Evolutionary conservation across 2,329 filamentous ascomycete species (phyloP).

Genomic region (Claviceps fusiformis): DNA sequence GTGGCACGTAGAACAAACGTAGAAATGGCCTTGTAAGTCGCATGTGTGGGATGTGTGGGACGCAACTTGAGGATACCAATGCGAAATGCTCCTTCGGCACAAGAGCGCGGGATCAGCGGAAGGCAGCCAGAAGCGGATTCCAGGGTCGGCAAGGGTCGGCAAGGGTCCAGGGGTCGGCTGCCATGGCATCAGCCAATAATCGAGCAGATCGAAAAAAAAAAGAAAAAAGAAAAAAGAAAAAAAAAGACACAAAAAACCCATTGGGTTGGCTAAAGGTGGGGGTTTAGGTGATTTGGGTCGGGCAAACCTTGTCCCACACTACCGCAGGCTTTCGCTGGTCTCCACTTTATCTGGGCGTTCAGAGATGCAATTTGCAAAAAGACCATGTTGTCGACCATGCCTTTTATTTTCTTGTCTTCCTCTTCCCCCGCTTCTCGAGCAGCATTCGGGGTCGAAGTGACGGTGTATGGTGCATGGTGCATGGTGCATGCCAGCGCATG

Average conservation of each 20-base stretch:
- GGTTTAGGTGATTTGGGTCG: too few relatives aligned
- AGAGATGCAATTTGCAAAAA: neutral
- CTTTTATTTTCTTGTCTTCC: neutral
- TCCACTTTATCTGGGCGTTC: neutral
- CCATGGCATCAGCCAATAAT: conserved; percentile 20
- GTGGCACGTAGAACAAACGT: neutral
- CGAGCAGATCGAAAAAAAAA: conserved; percentile 17
- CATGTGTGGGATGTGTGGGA: neutral
- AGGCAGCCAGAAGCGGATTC: conserved; percentile 2
- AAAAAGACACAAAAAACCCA: too few relatives aligned
- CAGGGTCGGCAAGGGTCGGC: conserved; percentile 15
- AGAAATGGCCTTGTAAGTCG: neutral
- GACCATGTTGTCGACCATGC: neutral
- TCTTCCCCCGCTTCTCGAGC: conserved; percentile 6
- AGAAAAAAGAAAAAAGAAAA: too few relatives aligned
- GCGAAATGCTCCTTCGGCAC: neutral
- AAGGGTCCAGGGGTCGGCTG: conserved; percentile 8
- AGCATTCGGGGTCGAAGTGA: neutral
- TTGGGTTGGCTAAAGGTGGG: neutral
- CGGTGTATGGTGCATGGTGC: too few relatives aligned
- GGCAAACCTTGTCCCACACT: neutral
- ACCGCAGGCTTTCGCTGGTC: neutral
- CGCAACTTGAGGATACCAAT: neutral
- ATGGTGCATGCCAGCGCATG: neutral
- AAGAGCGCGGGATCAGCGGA: neutral